Conservation (phyloP, 2,329 filamentous ascomycete species). For the Calonectria leucothoes region DNA sequence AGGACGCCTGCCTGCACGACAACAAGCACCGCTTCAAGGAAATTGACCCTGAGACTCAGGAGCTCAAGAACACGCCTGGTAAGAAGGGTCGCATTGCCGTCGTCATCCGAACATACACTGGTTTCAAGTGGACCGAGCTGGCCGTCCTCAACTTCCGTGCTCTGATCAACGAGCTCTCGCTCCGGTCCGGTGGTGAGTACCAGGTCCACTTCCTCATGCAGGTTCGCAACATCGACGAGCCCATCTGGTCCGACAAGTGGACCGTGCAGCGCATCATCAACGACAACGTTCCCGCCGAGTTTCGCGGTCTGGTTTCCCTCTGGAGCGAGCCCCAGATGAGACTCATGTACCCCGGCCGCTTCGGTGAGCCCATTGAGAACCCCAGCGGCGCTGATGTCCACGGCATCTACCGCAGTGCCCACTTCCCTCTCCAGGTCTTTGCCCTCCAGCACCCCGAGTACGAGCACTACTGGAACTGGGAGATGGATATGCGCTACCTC, state of each 20-base stretch:
- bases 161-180: constrained; percentile 80
- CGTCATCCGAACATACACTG: constrained; percentile 83
- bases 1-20: constrained; percentile 63
- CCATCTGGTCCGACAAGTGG: constrained; percentile 83
- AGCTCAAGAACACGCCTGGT: constrained; percentile 41
- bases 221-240: constrained; percentile 81
- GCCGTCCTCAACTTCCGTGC: constrained; percentile 85
- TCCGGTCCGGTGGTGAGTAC: constrained; percentile 86
- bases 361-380: constrained; percentile 75
- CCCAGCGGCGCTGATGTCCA: constrained; percentile 69
- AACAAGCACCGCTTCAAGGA: constrained; percentile 73
- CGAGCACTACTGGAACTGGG: constrained; percentile 77
- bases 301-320: constrained; percentile 82
- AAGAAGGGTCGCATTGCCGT: constrained; percentile 76
- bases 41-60: constrained; percentile 52
- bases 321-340: constrained; percentile 90
- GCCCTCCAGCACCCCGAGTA: constrained; percentile 73
- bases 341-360: constrained; percentile 77
- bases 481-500: constrained; percentile 75
- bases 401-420: constrained; percentile 75
- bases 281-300: constrained; percentile 75
- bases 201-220: constrained; percentile 86
- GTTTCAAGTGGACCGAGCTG: constrained; percentile 82
- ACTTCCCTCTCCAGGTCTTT: constrained; percentile 74
- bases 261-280: constrained; percentile 79